phyloP scores from a whole-genome alignment of 306 rosid species.

The Corylus americana region DNA sequence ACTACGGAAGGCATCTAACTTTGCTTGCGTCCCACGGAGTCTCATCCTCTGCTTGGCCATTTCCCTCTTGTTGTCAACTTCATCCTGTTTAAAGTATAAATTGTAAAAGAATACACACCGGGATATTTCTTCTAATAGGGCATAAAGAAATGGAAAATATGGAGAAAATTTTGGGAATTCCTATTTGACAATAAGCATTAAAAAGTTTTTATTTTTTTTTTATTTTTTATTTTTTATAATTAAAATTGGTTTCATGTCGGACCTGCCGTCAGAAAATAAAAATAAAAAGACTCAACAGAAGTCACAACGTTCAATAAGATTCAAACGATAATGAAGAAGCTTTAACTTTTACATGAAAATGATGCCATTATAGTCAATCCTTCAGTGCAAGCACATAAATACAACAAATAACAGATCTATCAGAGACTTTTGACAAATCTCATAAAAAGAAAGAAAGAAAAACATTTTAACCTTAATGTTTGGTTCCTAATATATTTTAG shows the following conservation, averaged over 20 bases:
- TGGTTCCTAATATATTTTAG: too few relatives aligned
- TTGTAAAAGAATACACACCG: not conserved
- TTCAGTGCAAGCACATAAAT: not conserved
- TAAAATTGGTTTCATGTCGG: not conserved
- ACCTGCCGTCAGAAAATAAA: not conserved
- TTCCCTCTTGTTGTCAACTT: constrained; percentile 40
- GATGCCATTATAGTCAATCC: not conserved
- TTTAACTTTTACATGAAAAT: not conserved
- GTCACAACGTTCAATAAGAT: too few relatives aligned
- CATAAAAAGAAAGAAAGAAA: too few relatives aligned
- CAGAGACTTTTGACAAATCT: too few relatives aligned
- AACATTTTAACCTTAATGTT: too few relatives aligned
- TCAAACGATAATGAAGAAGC: not conserved
- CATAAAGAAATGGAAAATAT: not conserved
- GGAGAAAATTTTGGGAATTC: not conserved
- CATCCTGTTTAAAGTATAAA: constrained; percentile 45
- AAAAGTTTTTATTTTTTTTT: not conserved
- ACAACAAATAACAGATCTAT: too few relatives aligned
- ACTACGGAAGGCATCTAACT: constrained; percentile 53
- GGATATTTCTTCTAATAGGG: not conserved
- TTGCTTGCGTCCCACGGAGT: constrained; percentile 69
- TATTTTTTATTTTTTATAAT: not conserved
- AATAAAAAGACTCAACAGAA: too few relatives aligned
- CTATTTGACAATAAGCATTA: not conserved
- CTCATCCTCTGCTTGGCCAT: constrained; percentile 61